phyloP scores from a whole-genome alignment of 495 filamentous ascomycete genomes.

The Tuber melanosporum region DNA sequence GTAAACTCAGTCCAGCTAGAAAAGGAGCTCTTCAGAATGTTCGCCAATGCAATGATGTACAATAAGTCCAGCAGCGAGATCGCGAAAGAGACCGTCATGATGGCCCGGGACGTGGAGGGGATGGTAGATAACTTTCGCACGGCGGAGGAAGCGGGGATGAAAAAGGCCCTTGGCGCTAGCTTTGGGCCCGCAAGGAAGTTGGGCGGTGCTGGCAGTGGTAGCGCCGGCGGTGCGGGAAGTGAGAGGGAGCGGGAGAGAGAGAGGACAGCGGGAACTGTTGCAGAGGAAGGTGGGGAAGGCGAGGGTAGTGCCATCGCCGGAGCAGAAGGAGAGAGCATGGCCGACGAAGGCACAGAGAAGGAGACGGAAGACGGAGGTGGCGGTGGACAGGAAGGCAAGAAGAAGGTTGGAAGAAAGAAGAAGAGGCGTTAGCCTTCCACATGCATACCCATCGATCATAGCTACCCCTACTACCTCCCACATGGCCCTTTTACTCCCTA shows the following conservation, averaged over 20 bases:
- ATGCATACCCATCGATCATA: background rate
- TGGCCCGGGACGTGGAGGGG: constrained; percentile 45
- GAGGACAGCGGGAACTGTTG: constrained; percentile 23
- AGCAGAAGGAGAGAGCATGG: constrained; percentile 31
- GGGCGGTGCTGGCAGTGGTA: background rate
- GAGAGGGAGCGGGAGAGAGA: constrained; percentile 34
- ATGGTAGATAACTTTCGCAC: constrained; percentile 51
- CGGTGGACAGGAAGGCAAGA: background rate
- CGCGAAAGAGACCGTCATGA: constrained; percentile 38
- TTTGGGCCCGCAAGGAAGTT: constrained; percentile 29
- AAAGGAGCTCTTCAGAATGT: constrained; percentile 94
- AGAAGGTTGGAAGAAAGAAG: constrained; percentile 9
- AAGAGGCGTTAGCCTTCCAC: background rate
- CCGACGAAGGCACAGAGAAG: constrained; percentile 28
- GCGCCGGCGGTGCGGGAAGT: background rate
- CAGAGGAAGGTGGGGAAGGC: constrained; percentile 29
- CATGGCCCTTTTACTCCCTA: background rate
- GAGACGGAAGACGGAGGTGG: constrained; percentile 6
- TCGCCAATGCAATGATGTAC: constrained; percentile 96
- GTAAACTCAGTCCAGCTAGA: constrained; percentile 93
- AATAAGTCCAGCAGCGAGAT: constrained; percentile 50
- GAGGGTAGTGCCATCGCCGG: constrained; percentile 11
- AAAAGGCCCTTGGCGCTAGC: constrained; percentile 46
- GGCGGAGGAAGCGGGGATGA: constrained; percentile 39
- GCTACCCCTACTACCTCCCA: background rate